A percentile compares a stretch with the other conserved stretches of the same genome.
phyloP scores from a whole-genome alignment of 208 protist genomes.

The Blastocrithidia nonstop region DNA sequence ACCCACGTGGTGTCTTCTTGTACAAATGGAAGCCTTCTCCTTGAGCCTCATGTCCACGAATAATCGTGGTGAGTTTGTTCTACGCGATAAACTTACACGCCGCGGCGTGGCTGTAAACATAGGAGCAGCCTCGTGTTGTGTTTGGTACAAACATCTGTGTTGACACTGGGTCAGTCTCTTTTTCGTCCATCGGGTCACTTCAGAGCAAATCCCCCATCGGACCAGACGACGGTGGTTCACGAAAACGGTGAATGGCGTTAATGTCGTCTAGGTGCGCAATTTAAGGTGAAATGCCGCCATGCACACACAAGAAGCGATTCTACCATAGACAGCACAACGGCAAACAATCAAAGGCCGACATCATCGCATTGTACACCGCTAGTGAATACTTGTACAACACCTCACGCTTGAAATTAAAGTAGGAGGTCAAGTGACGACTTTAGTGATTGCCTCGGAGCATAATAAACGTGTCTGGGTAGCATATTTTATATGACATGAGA shows the following conservation, averaged over 20 bases:
- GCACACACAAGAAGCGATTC: constrained; percentile 86
- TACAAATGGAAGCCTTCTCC: constrained; percentile 89
- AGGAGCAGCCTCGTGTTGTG: constrained; percentile 74
- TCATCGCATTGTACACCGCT: constrained; percentile 78
- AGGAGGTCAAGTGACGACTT: constrained; percentile 93
- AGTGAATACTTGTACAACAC: constrained; percentile 86
- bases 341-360: constrained; percentile 88
- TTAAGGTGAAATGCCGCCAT: constrained; percentile 83
- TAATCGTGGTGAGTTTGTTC: constrained; percentile 92
- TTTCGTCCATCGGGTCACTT: constrained; percentile 87
- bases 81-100: constrained; percentile 85
- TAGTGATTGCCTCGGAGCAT: constrained; percentile 97
- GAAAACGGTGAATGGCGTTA: constrained; percentile 86
- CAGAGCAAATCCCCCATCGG: constrained; percentile 94
- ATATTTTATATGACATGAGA: constrained; percentile 90
- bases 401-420: constrained; percentile 95
- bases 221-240: constrained; percentile 80
- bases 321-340: constrained; percentile 83
- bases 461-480: constrained; percentile 80
- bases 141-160: constrained; percentile 74
- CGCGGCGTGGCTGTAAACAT: constrained; percentile 73
- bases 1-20: constrained; percentile 76
- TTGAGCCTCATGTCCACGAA: constrained; percentile 94
- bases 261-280: constrained; percentile 64
- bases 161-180: constrained; percentile 28